A percentile compares a stretch with the other conserved stretches of the same genome.
These are phyloP conservation scores for Trichoderma sp. DNA, from an alignment of 2,329 filamentous ascomycete genomes.

Conservation along the genomic window DNA sequence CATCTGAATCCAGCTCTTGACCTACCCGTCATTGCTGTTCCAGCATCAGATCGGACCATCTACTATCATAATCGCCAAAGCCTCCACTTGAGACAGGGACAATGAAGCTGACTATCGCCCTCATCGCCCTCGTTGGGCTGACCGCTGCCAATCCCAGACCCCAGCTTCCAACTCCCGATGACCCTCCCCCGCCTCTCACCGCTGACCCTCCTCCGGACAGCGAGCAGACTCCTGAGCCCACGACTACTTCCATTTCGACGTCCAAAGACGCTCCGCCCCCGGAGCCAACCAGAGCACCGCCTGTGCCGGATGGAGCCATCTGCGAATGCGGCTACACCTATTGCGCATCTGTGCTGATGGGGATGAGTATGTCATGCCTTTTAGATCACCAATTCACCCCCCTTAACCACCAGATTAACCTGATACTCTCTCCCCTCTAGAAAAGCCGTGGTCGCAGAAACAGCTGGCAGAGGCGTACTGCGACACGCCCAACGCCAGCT, in stretches of 20 bases:
- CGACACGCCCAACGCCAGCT: constrained; percentile 42
- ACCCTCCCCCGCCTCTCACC: constrained; percentile 35
- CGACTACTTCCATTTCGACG: constrained; percentile 18
- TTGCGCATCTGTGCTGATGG: constrained; percentile 44
- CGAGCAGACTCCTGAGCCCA: constrained; percentile 29
- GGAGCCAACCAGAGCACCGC: constrained; percentile 31
- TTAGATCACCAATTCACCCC: background rate
- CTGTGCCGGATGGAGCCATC: constrained; percentile 37
- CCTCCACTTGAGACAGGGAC: background rate
- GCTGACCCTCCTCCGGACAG: constrained; percentile 30
- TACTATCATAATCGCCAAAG: background rate
- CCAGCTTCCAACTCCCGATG: constrained; percentile 30
- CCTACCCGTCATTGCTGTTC: background rate
- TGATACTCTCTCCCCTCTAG: constrained; percentile 30
- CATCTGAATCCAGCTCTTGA: background rate
- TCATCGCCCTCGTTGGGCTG: constrained; percentile 34
- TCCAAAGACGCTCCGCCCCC: constrained; percentile 26
- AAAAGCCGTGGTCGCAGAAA: constrained; percentile 40
- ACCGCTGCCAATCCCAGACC: constrained; percentile 35
- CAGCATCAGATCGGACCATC: background rate
- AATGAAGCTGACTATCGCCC: constrained; percentile 37
- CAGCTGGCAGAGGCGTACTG: constrained; percentile 44
- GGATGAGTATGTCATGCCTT: constrained; percentile 38
- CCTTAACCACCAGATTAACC: background rate
- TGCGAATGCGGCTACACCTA: constrained; percentile 50